Conservation (phyloP, 2,329 filamentous ascomycete species). For the Ceratocystis destructans region DNA sequence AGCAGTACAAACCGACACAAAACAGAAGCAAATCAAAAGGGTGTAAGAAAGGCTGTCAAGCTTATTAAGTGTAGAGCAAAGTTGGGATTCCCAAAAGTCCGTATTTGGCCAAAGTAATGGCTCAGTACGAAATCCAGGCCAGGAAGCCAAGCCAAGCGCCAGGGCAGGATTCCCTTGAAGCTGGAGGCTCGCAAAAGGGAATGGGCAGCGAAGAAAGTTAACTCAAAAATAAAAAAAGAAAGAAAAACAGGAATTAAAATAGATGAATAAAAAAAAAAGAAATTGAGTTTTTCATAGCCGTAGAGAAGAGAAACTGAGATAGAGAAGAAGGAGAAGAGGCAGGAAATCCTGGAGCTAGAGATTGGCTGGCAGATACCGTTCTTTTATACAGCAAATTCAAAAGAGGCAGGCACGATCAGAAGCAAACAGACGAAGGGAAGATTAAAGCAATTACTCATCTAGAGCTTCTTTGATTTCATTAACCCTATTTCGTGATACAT, state of each 20-base stretch:
- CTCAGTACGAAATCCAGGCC: not conserved
- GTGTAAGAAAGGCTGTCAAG: not conserved
- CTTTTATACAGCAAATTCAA: not conserved
- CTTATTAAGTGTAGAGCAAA: not conserved
- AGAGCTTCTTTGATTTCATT: not conserved
- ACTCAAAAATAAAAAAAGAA: conserved; percentile 3
- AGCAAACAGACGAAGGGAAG: not conserved
- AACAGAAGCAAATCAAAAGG: not conserved
- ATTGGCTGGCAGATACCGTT: not conserved
- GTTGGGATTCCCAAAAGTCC: not conserved
- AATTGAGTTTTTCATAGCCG: not conserved
- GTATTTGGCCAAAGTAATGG: conserved; percentile 12
- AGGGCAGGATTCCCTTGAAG: not conserved
- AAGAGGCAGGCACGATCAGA: not conserved
- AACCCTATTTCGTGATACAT: conserved; percentile 7
- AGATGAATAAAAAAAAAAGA: not conserved
- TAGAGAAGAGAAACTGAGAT: too few relatives aligned
- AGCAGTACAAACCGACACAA: not conserved
- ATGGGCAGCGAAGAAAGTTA: not conserved
- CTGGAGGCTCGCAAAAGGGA: not conserved
- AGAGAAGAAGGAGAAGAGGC: not conserved
- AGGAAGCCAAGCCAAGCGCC: not conserved
- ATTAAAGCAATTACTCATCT: not conserved
- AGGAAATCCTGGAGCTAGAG: not conserved
- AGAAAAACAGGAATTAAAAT: not conserved